These are phyloP conservation scores for Tetratostichococcus sp. DNA, from an alignment of 139 green algal genomes.

Conservation along the genomic window DNA sequence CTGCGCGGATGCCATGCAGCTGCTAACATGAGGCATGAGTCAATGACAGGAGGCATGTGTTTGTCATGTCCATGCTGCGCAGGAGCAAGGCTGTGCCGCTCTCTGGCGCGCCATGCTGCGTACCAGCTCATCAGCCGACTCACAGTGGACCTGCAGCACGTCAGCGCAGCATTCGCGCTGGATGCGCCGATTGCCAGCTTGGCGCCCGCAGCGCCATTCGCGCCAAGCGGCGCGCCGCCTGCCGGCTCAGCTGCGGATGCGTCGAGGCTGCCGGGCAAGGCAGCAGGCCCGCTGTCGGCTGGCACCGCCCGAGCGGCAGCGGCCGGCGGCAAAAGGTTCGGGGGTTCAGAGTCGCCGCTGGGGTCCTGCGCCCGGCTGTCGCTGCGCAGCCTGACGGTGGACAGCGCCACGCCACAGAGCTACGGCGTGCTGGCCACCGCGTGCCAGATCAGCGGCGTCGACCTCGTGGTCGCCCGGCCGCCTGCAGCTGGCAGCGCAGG, in stretches of 20 bases:
- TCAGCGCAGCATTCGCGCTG: conserved; percentile 8
- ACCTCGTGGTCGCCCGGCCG: neutral
- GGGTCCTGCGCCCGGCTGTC: neutral
- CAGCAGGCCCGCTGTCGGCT: neutral
- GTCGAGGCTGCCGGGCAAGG: too few species aligned
- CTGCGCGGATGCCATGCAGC: too few species aligned
- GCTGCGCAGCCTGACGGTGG: neutral
- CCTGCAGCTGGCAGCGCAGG: too few species aligned
- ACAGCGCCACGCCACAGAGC: neutral
- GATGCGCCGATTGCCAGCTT: conserved; percentile 2
- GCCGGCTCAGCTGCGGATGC: neutral
- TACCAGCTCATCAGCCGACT: conserved; percentile 8
- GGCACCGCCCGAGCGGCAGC: too few species aligned
- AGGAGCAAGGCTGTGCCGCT: neutral
- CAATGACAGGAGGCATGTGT: neutral
- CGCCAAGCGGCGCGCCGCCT: neutral
- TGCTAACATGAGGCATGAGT: too few species aligned
- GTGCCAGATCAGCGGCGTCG: neutral
- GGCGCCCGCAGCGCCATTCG: neutral
- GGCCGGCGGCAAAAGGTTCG: too few species aligned
- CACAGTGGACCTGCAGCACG: neutral
- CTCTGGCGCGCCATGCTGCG: neutral
- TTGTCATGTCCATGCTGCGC: neutral
- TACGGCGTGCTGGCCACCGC: neutral
- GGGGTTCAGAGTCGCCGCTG: neutral